Evolutionary conservation across 2,329 filamentous ascomycete genomes (phyloP).

Genomic region (Fusarium haematococcum): DNA sequence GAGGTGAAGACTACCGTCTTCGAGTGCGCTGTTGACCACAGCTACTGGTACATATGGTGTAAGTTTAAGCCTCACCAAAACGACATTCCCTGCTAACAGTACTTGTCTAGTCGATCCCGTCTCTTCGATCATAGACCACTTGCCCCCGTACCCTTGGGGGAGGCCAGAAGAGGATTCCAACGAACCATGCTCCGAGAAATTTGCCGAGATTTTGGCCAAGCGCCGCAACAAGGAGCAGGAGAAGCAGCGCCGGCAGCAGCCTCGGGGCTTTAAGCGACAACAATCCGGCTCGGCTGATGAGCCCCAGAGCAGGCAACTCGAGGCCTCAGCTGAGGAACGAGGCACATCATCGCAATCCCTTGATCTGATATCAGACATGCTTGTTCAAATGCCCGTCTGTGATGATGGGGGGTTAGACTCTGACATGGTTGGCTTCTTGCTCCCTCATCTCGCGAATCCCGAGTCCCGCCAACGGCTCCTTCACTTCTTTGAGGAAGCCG

Average conservation of each 20-base stretch:
- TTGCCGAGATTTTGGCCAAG: background rate
- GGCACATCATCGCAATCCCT: background rate
- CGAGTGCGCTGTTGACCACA: background rate
- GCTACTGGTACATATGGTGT: background rate
- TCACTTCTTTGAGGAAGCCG: background rate
- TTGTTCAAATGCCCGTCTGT: background rate
- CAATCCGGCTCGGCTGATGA: background rate
- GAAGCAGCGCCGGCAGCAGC: background rate
- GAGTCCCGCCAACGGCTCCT: background rate
- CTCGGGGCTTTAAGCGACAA: background rate
- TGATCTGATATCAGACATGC: background rate
- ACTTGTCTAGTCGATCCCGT: background rate
- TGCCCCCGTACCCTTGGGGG: background rate
- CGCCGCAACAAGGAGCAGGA: background rate
- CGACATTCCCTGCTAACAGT: background rate
- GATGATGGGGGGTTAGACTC: background rate
- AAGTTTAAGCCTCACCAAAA: background rate
- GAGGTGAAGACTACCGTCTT: background rate
- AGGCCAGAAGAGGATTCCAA: background rate
- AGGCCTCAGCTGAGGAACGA: background rate
- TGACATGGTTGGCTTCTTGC: background rate
- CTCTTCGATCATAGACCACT: background rate
- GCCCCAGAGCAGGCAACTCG: background rate
- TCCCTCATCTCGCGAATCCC: background rate
- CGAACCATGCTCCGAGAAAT: background rate